Evolutionary conservation across 202 grass and related monocot genomes (phyloP).

Genomic region (Panicum hallii): DNA sequence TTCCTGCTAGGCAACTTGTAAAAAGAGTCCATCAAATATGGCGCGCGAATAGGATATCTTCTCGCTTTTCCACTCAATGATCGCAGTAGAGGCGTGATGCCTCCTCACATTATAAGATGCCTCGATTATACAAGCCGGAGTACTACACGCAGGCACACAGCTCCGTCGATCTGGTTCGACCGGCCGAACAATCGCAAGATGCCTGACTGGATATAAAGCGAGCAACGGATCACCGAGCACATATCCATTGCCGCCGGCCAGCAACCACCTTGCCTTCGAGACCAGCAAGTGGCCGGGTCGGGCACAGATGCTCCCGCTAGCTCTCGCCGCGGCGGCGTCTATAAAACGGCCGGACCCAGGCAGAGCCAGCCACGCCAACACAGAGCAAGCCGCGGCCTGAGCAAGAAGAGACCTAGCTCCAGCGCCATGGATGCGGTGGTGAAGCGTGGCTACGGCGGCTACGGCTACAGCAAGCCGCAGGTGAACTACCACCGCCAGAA

Average conservation of each 20-base stretch:
- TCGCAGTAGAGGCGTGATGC: not conserved
- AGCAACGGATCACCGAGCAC: not conserved
- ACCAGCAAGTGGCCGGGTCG: not conserved
- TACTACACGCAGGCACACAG: not conserved
- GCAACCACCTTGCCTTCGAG: not conserved
- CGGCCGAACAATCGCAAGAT: conserved; percentile 26
- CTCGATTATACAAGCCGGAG: not conserved
- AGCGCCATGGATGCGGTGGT: not conserved
- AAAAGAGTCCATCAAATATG: conserved; percentile 38
- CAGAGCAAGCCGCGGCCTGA: not conserved
- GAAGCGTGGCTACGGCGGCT: conserved; percentile 27
- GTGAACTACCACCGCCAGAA: conserved; percentile 43
- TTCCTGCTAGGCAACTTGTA: not conserved
- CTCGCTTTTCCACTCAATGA: not conserved
- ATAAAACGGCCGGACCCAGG: conserved; percentile 27
- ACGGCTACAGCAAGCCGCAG: conserved; percentile 39
- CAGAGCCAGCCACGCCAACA: not conserved
- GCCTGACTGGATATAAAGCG: conserved; percentile 31
- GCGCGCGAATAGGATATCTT: conserved; percentile 15
- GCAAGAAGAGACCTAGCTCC: not conserved
- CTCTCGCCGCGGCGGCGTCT: not conserved
- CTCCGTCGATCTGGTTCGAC: not conserved
- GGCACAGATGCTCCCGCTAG: conserved; percentile 28
- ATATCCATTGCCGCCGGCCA: not conserved
- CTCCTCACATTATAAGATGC: conserved; percentile 16